Conservation (phyloP, 1,284 basidiomycete species). For the Irpex sp. region DNA sequence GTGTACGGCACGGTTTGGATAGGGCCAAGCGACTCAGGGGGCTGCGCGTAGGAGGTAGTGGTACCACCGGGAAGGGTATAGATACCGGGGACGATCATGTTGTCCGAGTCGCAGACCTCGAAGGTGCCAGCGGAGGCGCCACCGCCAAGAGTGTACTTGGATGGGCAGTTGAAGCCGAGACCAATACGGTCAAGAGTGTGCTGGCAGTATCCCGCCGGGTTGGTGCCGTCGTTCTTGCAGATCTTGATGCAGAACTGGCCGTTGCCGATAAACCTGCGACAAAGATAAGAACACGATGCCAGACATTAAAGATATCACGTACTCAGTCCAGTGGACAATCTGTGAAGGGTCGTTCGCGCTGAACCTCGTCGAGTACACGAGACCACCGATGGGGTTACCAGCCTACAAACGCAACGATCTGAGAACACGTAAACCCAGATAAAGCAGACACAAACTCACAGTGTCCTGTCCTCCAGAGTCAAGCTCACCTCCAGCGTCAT, state of each 20-base stretch:
- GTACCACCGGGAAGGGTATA: slow-evolving; percentile 40
- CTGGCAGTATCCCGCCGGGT: slow-evolving; percentile 37
- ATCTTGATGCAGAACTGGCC: slow-evolving; percentile 46
- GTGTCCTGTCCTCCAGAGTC: slow-evolving; percentile 46
- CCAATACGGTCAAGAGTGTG: slow-evolving; percentile 47
- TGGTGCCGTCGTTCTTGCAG: slow-evolving; percentile 41
- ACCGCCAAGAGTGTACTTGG: slow-evolving; percentile 9
- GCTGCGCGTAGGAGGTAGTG: slow-evolving; percentile 50
- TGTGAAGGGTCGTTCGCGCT: slow-evolving; percentile 29
- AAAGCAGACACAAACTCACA: slow-evolving; percentile 16
- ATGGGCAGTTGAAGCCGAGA: slow-evolving; percentile 44
- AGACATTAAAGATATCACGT: slow-evolving; percentile 12
- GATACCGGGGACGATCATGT: slow-evolving; percentile 52
- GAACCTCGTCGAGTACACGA: slow-evolving; percentile 41
- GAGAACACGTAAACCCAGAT: not conserved
- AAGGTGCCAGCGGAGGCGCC: slow-evolving; percentile 34
- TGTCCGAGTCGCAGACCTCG: slow-evolving; percentile 49
- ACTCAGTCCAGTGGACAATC: slow-evolving; percentile 42
- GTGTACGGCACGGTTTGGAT: slow-evolving; percentile 59
- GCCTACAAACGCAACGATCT: slow-evolving; percentile 19
- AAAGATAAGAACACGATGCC: not conserved
- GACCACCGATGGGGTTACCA: slow-evolving; percentile 49
- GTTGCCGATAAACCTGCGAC: slow-evolving; percentile 41
- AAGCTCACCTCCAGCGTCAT: slow-evolving; percentile 66
- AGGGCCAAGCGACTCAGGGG: slow-evolving; percentile 51